Base-by-base conservation (phyloP, 768 basidiomycete species). In the Hysterangium stoloniferum region DNA sequence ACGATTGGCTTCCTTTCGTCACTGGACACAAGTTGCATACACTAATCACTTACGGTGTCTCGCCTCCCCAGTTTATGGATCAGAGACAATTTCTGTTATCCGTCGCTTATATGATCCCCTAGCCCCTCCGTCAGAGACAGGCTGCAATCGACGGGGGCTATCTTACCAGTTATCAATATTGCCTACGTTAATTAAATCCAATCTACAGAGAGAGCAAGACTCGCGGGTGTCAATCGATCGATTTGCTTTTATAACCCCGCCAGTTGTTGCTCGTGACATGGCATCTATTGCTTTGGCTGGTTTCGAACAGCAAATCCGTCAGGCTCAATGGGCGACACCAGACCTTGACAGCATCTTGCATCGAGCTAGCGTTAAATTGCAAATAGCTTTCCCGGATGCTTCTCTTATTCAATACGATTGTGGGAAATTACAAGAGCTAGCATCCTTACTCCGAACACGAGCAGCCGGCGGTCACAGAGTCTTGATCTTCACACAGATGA, bases 401-500 rank as follows among this genome's bases (percentile, higher is more conserved):
- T 88, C 83, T 4, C 72, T 95, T 28, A 73, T 96, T 6, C 93
- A 96, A 62, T 96, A 92, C 63, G 94, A 98, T 64, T 96, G 94
- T 59, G 94, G 94, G 38, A 98, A 98, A 61, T 75, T 98, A 11
- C 94, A 96, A 59, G 77, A 82, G 51, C 77, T 98, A 6, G 77
- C 81, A n/a, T 70, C 68, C 22, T 70, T 98, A 24, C 72, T 98
- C 8, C 79, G 89, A 38, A 79, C 87, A 64, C 86, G 81, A 65
- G 91, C 93, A 61, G 78, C 81, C 0, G 90, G 81, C 5, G 91
- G 92, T 0, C 93, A 96, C 62, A 85, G 94, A 6, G 76, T 88
- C 22, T 74, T 98, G 41, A 94, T 98, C 55, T 98, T 98, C 67
- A 97, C 94, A 0, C 94, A 98, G 60, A 97, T 97, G 94, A 95